Conservation (phyloP, 495 filamentous ascomycete genomes). For the Jackrogersella multiformis region DNA sequence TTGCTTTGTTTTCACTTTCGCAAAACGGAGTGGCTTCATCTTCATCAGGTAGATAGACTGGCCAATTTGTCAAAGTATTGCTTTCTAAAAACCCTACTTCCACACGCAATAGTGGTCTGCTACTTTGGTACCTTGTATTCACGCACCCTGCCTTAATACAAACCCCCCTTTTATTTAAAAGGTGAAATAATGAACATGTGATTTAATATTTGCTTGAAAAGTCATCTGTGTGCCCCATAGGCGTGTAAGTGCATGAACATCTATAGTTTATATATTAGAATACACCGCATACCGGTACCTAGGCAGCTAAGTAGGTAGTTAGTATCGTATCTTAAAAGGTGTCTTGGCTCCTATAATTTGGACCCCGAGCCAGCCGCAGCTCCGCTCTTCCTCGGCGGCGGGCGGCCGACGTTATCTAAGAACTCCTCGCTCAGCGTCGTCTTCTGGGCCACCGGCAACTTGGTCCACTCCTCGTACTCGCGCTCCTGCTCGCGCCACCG, state of each 20-base stretch:
- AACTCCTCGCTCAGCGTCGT: constrained; percentile 66
- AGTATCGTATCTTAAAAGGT: too few species aligned
- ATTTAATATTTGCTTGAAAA: neutral
- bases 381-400: constrained; percentile 11
- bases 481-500: constrained; percentile 72
- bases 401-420: constrained; percentile 57
- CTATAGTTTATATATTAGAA: too few species aligned
- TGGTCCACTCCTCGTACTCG: constrained; percentile 65
- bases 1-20: constrained; percentile 34
- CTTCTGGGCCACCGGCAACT: constrained; percentile 62
- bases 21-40: constrained; percentile 37
- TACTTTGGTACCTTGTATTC: neutral
- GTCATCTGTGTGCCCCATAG: neutral
- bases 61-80: constrained; percentile 43
- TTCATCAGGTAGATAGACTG: constrained; percentile 46
- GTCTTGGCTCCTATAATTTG: constrained; percentile 34
- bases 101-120: constrained; percentile 5
- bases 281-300: too few species aligned
- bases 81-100: constrained; percentile 8
- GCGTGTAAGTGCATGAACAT: too few species aligned
- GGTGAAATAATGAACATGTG: neutral
- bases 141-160: neutral
- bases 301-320: too few species aligned
- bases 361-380: constrained; percentile 6
- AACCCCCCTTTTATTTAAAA: neutral